Conservation (phyloP, 768 basidiomycete genomes). For the Myochromella boudieri region DNA sequence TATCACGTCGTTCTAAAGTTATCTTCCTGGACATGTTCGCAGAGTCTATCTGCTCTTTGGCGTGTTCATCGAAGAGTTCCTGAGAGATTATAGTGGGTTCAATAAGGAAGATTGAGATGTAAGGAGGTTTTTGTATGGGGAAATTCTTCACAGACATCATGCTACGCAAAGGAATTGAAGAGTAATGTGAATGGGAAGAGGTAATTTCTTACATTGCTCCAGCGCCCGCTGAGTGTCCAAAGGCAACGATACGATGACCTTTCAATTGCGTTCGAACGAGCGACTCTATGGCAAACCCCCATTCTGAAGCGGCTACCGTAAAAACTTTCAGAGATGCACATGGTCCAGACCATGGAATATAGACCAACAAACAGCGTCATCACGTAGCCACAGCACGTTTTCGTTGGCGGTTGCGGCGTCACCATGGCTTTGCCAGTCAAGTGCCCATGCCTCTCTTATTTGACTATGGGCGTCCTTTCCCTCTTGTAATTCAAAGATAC, state of each 20-base stretch:
- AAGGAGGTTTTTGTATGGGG: constrained; percentile 16
- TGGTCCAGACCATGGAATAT: not conserved
- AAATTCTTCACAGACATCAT: constrained; percentile 18
- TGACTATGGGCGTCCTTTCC: constrained; percentile 17
- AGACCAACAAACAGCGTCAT: constrained; percentile 22
- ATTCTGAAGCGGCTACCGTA: constrained; percentile 26
- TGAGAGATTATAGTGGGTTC: constrained; percentile 32
- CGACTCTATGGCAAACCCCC: constrained; percentile 14
- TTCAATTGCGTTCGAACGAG: constrained; percentile 16
- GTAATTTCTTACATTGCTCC: constrained; percentile 25
- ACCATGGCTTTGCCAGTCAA: constrained; percentile 42
- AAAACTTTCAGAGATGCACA: not conserved
- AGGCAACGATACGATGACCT: constrained; percentile 24
- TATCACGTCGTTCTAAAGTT: constrained; percentile 22
- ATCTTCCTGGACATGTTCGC: constrained; percentile 17
- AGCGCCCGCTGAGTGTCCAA: constrained; percentile 34
- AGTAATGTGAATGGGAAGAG: not conserved
- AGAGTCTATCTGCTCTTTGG: constrained; percentile 14
- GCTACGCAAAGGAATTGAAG: constrained; percentile 8
- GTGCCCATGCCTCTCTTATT: constrained; percentile 39
- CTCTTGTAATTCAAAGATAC: constrained; percentile 24
- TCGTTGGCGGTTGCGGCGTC: constrained; percentile 35
- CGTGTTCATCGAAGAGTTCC: constrained; percentile 21
- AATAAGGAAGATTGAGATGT: constrained; percentile 27
- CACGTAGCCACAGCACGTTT: constrained; percentile 20